Evolutionary conservation across 2,329 filamentous ascomycete genomes (phyloP).

Genomic region (Trichoderma guizhouense): DNA sequence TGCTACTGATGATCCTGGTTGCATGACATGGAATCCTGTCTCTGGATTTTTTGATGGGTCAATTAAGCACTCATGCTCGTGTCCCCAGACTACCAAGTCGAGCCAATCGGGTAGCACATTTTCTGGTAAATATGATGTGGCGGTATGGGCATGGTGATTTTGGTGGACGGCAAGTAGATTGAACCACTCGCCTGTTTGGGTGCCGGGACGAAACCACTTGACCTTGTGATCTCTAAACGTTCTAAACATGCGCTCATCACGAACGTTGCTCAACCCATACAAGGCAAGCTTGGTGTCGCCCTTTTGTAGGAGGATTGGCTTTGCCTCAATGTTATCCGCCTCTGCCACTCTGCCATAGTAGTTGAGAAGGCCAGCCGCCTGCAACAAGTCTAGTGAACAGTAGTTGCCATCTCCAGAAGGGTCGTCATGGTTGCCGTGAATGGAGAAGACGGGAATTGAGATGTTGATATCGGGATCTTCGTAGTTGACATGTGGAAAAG

Average conservation of each 20-base stretch:
- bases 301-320: conserved; percentile 90
- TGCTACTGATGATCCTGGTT: conserved; percentile 92
- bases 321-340: conserved; percentile 88
- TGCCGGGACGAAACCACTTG: conserved; percentile 82
- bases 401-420: conserved; percentile 93
- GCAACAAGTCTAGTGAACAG: conserved; percentile 85
- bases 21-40: conserved; percentile 92
- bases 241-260: conserved; percentile 89
- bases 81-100: conserved; percentile 91
- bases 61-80: conserved; percentile 95
- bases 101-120: conserved; percentile 88
- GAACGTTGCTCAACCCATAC: conserved; percentile 92
- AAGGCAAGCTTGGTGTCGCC: conserved; percentile 88
- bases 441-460: conserved; percentile 95
- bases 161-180: conserved; percentile 94
- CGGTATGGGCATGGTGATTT: conserved; percentile 88
- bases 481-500: conserved; percentile 95
- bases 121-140: conserved; percentile 92
- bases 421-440: conserved; percentile 97
- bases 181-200: conserved; percentile 87
- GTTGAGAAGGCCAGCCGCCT: conserved; percentile 88
- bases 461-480: conserved; percentile 97
- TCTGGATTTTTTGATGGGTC: conserved; percentile 80
- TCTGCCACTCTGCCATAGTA: conserved; percentile 93
- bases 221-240: conserved; percentile 92